Evolutionary conservation across 2,329 filamentous ascomycete species (phyloP), one percentile per base, ranked within the genome.

Genomic region (Epichloe bromicola): DNA sequence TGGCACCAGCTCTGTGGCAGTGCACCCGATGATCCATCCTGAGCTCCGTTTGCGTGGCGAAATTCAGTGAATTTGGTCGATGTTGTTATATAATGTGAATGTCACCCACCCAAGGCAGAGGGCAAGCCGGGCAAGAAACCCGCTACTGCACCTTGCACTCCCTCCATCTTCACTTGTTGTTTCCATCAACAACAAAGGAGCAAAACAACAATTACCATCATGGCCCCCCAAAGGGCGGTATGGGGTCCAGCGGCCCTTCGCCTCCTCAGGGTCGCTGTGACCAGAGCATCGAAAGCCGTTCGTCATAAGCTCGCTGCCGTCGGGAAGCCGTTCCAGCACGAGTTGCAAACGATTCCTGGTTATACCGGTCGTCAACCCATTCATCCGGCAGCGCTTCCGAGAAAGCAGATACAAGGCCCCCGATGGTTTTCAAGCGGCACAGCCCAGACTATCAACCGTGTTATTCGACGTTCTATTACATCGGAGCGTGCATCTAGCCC

Each of bases 221-320:
- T 81, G 78, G 72, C 72, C 67, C 75, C 63, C 63, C 64, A 67
- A 63, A 75, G 74, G 70, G 75, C 74, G 67, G 69, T 79, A 64
- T 78, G 73, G 76, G 77, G 72, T 60, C 74, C 76, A 53, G 69
- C 71, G 63, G 73, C 75, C 68, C 66, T 79, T 63, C 74, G 75
- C 64, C 66, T 76, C 59, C 68, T 79, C 60, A 73, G 75, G 62
- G 70, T 69, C 58, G 73, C 76, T 62, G 67, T 74, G 62, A 66
- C 67, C 47, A 75, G 72, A 59, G 71, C 75, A 60, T 71, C 72
- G 53, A 73, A 74, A 56, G 66, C 72, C 57, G 65, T 81, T 52
- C 74, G 75, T 56, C 67, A 65, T 59, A 78, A 75, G 58, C 57
- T 80, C 53, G 67, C 67, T 20, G 65, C 63, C 53, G 70, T 70